Evolutionary conservation across 768 basidiomycete species (phyloP), one percentile per base, ranked within the genome.

Genomic region (Xerocomus brunneocitrinus): DNA sequence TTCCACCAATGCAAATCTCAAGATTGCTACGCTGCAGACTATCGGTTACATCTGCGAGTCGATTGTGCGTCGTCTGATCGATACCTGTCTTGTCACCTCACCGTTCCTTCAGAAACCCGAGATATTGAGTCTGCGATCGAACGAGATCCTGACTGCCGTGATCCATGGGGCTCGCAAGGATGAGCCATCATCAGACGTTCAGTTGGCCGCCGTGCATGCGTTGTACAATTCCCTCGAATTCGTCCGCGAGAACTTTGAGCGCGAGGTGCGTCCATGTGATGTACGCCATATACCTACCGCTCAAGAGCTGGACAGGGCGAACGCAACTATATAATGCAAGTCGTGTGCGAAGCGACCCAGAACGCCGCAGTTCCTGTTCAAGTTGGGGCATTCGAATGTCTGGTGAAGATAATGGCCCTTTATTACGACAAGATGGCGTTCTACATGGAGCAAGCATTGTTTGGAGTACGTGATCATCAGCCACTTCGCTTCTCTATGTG

Each of bases 291-390:
- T 42, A 8, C 22, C 44, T 48, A 30, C 46, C 44, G 32, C 58
- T 55, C 38, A 44, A 43, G 39, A 32, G 49, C 34, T 49, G 25
- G 54, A 12, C 65, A 98, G 93, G 97, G 97, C 61, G 97, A 99
- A 71, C 84, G 97, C 45, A 99, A 98, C 73, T 98, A 97, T 75
- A 98, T 99, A 71, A 99, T 99, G 97, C 97, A 99, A 75, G 94
- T 98, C 40, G 91, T 98, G 16, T 99, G 97, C 67, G 97, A 98
- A 67, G 95, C 95, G 0, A 98, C 97, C 0, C 97, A 98, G 70
- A 94, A 86, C 61, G 55, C 79, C 1, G 72, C 84, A 2, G 82
- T 88, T 3, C 71, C 79, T 34, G 94, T 98, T 34, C 95, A 98
- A 75, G 89, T 97, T n/a, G 91, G 85, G 30, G 88, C 97, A 5